Evolutionary conservation across 345 rosid species (phyloP).

Genomic region (Rhodomyrtus tomentosa): DNA sequence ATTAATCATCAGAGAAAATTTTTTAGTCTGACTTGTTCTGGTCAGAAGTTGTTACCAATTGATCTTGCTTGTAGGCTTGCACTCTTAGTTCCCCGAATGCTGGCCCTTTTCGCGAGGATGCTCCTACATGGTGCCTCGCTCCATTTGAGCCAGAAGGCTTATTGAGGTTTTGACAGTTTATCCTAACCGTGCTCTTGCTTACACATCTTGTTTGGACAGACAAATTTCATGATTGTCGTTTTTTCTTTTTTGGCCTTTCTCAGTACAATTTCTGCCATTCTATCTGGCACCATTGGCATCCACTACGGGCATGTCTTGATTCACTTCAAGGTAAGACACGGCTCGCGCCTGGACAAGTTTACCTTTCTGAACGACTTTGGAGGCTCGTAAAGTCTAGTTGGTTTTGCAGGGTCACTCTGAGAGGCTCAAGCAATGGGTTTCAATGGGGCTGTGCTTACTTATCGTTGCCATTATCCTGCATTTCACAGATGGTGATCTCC

Average conservation of each 20-base stretch:
- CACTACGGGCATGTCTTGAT: slow-evolving; percentile 57
- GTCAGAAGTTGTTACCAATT: background rate
- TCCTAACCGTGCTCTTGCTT: background rate
- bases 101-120: slow-evolving; percentile 30
- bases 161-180: slow-evolving; percentile 24
- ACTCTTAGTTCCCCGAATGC: slow-evolving; percentile 36
- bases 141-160: slow-evolving; percentile 74
- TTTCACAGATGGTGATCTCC: slow-evolving; percentile 39
- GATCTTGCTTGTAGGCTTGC: slow-evolving; percentile 35
- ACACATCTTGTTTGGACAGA: background rate
- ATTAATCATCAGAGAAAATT: background rate
- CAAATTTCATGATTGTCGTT: background rate
- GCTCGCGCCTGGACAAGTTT: background rate
- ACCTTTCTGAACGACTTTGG: background rate
- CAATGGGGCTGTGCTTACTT: slow-evolving; percentile 30
- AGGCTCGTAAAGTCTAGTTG: background rate
- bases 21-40: background rate
- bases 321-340: slow-evolving; percentile 45
- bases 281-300: slow-evolving; percentile 53
- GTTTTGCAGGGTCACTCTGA: slow-evolving; percentile 34
- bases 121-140: slow-evolving; percentile 46
- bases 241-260: background rate
- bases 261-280: slow-evolving; percentile 48
- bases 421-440: slow-evolving; percentile 59
- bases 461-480: slow-evolving; percentile 35